Percentiles rank a stretch among this genome's conserved stretches.
These are phyloP conservation scores for Biscutella auriculata DNA, from an alignment of 441 rosid species.

Conservation along the genomic window DNA sequence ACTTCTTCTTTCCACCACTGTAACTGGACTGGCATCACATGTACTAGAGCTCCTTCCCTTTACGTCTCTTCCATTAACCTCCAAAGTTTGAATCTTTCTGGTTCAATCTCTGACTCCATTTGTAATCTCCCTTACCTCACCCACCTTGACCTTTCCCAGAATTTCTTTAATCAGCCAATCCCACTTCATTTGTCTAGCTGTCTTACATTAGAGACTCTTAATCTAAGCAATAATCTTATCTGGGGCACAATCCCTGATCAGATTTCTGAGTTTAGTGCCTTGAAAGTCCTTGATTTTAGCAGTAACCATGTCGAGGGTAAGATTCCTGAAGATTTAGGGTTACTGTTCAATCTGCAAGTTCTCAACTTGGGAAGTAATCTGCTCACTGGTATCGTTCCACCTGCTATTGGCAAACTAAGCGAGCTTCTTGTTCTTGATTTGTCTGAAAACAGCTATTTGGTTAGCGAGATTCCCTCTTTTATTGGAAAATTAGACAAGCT, in stretches of 20 bases:
- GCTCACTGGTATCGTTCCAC: slow-evolving; percentile 44
- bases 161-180: slow-evolving; percentile 69
- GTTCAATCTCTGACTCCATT: slow-evolving; percentile 60
- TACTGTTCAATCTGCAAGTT: slow-evolving; percentile 35
- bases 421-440: slow-evolving; percentile 56
- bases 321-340: slow-evolving; percentile 47
- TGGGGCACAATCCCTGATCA: slow-evolving; percentile 94
- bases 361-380: slow-evolving; percentile 57
- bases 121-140: slow-evolving; percentile 52
- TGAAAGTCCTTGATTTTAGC: slow-evolving; percentile 64
- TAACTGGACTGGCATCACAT: slow-evolving; percentile 81
- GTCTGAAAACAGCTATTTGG: slow-evolving; percentile 41
- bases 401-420: slow-evolving; percentile 37
- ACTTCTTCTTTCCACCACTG: slow-evolving; percentile 49
- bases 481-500: slow-evolving; percentile 50
- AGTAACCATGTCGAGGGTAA: slow-evolving; percentile 54
- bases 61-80: slow-evolving; percentile 57
- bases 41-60: slow-evolving; percentile 37
- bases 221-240: slow-evolving; percentile 74
- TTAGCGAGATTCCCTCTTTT: slow-evolving; percentile 39
- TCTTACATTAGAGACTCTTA: slow-evolving; percentile 55
- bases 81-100: slow-evolving; percentile 76
- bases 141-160: slow-evolving; percentile 62
- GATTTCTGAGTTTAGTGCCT: slow-evolving; percentile 50
- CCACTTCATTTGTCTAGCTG: slow-evolving; percentile 72